Evolutionary conservation across 768 basidiomycete species (phyloP), one percentile per base, ranked within the genome.

Genomic region (Guyanaporus albipodus): DNA sequence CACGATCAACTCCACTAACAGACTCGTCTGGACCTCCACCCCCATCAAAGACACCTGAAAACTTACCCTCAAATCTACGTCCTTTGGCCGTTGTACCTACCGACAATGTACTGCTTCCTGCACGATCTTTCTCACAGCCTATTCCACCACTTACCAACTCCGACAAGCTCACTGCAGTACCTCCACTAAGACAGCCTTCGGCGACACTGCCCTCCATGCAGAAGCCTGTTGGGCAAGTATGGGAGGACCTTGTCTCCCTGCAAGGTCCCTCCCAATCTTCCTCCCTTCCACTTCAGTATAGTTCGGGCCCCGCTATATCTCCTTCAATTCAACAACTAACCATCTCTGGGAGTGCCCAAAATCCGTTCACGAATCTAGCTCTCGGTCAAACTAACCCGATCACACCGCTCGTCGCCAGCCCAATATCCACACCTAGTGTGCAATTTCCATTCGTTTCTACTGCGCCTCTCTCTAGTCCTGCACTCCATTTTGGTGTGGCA

Each of bases 161-260:
- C 17, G 63, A 63, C 27, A 57, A 54, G 27, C 50, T 48, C 17
- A 31, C 43, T 26, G 18, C 41, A 21, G 45, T n/a, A 19, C 37
- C 32, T n/a, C 47, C 52, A 8, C 26, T 38, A 14, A 49, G 19
- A 40, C 51, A 31, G 38, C 26, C 54, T 12, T n/a, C n/a, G 4
- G 18, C 14, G 19, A 27, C 29, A 14, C 58, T 44, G 23, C 50
- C 56, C 43, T 49, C 58, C 17, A 44, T 42, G 23, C 52, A 47
- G 41, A 54, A 58, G 26, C 55, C 57, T 19, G 19, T 46, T n/a
- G 56, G 63, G n/a, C 69, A 69, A 39, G 73, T 80, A n/a, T 83
- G 81, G 82, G 70, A 74, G 28, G 82, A 84, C 57, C 66, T 84
- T 12, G 59, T 77, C 49, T 73, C 74, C 34, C 65, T 78, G 23